A percentile compares a stretch with the other conserved stretches of the same genome.
Evolutionary conservation across 1,139 yeast species (phyloP).

Genomic region (Yamadazyma taylorii): DNA sequence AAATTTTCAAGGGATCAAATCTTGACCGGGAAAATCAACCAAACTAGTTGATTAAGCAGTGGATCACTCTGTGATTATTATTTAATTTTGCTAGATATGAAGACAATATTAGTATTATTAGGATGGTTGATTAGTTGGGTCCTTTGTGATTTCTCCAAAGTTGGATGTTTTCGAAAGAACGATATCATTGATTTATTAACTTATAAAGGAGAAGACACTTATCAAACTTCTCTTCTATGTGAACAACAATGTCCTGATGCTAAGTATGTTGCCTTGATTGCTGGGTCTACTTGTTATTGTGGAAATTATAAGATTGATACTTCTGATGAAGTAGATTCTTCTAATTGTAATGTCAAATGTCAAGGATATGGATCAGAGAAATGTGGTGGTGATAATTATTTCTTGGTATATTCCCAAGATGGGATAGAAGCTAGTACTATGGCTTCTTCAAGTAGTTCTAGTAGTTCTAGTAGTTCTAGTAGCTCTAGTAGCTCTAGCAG

Average conservation of each 20-base stretch:
- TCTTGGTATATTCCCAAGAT: constrained; percentile 46
- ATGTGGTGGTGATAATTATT: constrained; percentile 63
- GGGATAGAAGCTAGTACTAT: constrained; percentile 21
- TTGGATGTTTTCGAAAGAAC: constrained; percentile 37
- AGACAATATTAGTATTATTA: background rate
- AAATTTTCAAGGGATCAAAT: too few relatives aligned
- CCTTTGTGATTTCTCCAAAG: constrained; percentile 19
- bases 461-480: constrained; percentile 15
- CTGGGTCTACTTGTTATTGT: constrained; percentile 62
- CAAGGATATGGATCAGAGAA: constrained; percentile 55
- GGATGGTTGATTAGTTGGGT: background rate
- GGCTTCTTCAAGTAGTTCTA: constrained; percentile 13
- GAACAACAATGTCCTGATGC: constrained; percentile 42
- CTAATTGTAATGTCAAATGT: constrained; percentile 52
- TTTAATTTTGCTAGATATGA: too few relatives aligned
- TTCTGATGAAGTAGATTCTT: constrained; percentile 27
- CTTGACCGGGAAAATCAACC: too few relatives aligned
- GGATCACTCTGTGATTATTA: too few relatives aligned
- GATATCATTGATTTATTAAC: constrained; percentile 23
- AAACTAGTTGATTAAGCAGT: too few relatives aligned
- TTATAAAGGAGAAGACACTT: constrained; percentile 35
- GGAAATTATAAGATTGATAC: constrained; percentile 46
- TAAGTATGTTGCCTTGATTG: constrained; percentile 52
- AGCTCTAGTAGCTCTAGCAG: constrained; percentile 8
- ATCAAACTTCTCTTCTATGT: constrained; percentile 56